A percentile compares a stretch with the other conserved stretches of the same genome.
Conservation (phyloP, 192 early-diverging fungal species). For the Coemansia asiatica region DNA sequence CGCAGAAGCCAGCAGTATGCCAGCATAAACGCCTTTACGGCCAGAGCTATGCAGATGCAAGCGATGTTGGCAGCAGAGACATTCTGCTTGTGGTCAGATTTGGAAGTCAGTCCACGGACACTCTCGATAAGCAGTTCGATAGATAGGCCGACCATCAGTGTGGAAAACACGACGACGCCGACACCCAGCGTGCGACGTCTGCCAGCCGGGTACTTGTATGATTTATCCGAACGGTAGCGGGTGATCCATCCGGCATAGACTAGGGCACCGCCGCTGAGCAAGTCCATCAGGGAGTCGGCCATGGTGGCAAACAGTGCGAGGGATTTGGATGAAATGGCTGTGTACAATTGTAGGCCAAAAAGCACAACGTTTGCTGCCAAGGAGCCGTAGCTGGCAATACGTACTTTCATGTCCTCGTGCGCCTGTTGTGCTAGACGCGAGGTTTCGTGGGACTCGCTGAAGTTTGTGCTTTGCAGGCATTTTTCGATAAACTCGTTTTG, state of each 20-base stretch:
- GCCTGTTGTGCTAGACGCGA: conserved; percentile 1
- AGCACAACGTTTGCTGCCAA: conserved; percentile 62
- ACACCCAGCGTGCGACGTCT: conserved; percentile 67
- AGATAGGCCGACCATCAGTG: conserved; percentile 66
- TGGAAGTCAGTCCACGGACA: conserved; percentile 56
- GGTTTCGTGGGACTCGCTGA: conserved; percentile 3
- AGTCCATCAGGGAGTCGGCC: conserved; percentile 76
- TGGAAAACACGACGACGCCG: conserved; percentile 70
- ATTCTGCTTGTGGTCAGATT: conserved; percentile 43
- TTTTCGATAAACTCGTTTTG: conserved; percentile 83
- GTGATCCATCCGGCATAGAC: conserved; percentile 61
- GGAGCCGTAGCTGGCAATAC: conserved; percentile 66
- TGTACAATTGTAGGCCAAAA: conserved; percentile 63
- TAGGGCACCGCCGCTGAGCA: conserved; percentile 60
- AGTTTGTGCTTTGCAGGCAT: conserved; percentile 54
- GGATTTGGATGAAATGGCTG: conserved; percentile 66
- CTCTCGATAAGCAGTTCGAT: conserved; percentile 70
- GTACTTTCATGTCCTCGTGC: conserved; percentile 41
- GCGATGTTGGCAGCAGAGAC: conserved; percentile 48
- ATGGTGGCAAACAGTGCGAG: conserved; percentile 71
- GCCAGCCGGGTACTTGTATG: conserved; percentile 69
- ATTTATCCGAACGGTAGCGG: conserved; percentile 55
- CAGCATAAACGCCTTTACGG: conserved; percentile 57
- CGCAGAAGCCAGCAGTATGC: conserved; percentile 59
- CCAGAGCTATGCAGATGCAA: conserved; percentile 57